These are phyloP conservation scores for Nakazawaea wyomingensis DNA, from an alignment of 805 yeast genomes.

Conservation along the genomic window DNA sequence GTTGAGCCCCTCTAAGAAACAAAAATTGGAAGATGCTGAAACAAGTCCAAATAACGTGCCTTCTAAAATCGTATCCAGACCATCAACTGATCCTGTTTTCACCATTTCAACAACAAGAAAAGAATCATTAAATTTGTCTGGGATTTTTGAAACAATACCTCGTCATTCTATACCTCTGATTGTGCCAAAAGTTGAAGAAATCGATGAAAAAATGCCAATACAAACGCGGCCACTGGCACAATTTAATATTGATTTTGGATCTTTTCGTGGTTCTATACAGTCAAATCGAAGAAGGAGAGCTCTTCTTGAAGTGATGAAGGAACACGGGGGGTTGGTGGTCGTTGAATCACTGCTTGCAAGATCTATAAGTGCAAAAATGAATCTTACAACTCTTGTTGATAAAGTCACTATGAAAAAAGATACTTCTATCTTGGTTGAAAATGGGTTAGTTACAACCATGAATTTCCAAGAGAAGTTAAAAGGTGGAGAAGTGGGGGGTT, in stretches of 20 bases:
- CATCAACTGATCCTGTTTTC: not conserved
- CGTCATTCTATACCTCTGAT: not conserved
- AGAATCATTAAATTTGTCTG: not conserved
- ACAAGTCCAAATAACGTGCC: not conserved
- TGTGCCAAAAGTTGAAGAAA: not conserved
- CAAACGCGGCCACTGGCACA: not conserved
- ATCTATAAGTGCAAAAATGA: constrained; percentile 34
- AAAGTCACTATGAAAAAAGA: constrained; percentile 48
- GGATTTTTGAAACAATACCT: not conserved
- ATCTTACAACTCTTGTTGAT: constrained; percentile 40
- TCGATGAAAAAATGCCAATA: not conserved
- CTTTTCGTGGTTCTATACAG: constrained; percentile 31
- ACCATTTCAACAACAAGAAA: not conserved
- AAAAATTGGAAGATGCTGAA: not conserved
- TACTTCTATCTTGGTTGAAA: constrained; percentile 27
- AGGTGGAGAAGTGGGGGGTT: constrained; percentile 11
- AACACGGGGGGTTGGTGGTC: constrained; percentile 40
- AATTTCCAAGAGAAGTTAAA: constrained; percentile 9
- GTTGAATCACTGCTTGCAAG: constrained; percentile 36
- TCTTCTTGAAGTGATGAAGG: constrained; percentile 35
- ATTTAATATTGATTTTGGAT: constrained; percentile 1
- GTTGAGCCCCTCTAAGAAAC: not conserved
- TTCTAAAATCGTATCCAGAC: not conserved
- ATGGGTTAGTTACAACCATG: constrained; percentile 19
- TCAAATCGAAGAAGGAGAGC: constrained; percentile 39